Conservation (phyloP, 2,329 filamentous ascomycete genomes). For the Magnaporthiopsis rhizophila region DNA sequence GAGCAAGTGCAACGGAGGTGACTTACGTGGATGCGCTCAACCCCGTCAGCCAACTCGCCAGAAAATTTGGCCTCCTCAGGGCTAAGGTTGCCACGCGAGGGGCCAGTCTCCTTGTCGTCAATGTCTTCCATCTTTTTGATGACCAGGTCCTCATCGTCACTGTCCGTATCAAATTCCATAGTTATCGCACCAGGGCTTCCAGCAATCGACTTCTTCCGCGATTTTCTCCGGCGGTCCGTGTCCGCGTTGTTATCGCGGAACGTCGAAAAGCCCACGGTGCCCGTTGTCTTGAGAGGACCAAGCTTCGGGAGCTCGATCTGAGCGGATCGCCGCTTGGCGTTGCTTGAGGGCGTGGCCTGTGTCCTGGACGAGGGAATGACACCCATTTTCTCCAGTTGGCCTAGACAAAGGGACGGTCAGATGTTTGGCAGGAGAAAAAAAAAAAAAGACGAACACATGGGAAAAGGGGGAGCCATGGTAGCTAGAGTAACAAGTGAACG, state of each 20-base stretch:
- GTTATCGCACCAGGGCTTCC: slow-evolving; percentile 40
- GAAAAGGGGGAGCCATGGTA: neutral
- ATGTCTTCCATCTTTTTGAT: slow-evolving; percentile 58
- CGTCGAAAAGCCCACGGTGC: slow-evolving; percentile 81
- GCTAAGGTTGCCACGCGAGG: slow-evolving; percentile 47
- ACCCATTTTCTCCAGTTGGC: slow-evolving; percentile 94
- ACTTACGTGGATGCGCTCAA: slow-evolving; percentile 72
- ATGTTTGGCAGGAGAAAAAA: slow-evolving; percentile 3
- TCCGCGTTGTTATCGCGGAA: slow-evolving; percentile 67
- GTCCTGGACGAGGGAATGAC: slow-evolving; percentile 65
- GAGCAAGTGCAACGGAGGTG: neutral
- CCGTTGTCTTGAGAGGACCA: slow-evolving; percentile 75
- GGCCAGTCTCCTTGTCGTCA: slow-evolving; percentile 46
- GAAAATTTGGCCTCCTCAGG: slow-evolving; percentile 66
- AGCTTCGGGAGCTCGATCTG: slow-evolving; percentile 81
- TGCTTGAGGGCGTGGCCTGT: slow-evolving; percentile 50
- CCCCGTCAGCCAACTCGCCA: slow-evolving; percentile 70
- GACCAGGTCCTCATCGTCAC: slow-evolving; percentile 62
- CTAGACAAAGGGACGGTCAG: slow-evolving; percentile 35
- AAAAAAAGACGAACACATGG: neutral
- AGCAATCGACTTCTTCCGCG: slow-evolving; percentile 51
- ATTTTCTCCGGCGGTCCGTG: slow-evolving; percentile 47
- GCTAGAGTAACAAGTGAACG: slow-evolving; percentile 30
- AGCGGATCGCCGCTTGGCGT: slow-evolving; percentile 70
- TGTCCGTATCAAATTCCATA: slow-evolving; percentile 66